Percentiles rank a stretch among this genome's conserved stretches.
Conservation (phyloP, 2,329 filamentous ascomycete genomes). For the Claviceps arundinis region DNA sequence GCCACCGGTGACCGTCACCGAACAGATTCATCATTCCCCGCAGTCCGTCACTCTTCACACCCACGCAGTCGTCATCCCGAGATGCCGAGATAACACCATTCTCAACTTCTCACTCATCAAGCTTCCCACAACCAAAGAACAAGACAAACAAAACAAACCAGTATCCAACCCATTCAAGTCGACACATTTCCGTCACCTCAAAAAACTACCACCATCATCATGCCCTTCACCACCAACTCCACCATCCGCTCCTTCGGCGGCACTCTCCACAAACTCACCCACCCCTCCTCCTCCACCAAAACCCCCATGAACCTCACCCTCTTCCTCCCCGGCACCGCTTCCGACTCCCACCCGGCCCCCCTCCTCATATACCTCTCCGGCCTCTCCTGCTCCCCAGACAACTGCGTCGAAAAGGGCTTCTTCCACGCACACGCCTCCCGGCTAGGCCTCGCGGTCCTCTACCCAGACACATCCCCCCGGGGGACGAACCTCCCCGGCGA, state of each 20-base stretch:
- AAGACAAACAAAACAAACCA: neutral
- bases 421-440: slow-evolving; percentile 72
- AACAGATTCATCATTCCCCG: too few relatives aligned
- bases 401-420: slow-evolving; percentile 73
- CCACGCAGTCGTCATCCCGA: too few relatives aligned
- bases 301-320: slow-evolving; percentile 90
- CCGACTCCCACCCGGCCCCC: slow-evolving; percentile 45
- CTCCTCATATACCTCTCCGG: slow-evolving; percentile 89
- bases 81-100: too few relatives aligned
- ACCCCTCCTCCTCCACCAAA: slow-evolving; percentile 63
- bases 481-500: slow-evolving; percentile 72
- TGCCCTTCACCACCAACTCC: slow-evolving; percentile 81
- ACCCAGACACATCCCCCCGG: slow-evolving; percentile 87
- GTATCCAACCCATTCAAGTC: neutral
- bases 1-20: too few relatives aligned
- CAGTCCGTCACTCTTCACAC: too few relatives aligned
- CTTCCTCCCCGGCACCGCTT: slow-evolving; percentile 67
- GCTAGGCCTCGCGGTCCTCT: slow-evolving; percentile 81
- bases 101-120: too few relatives aligned
- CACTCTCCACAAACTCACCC: slow-evolving; percentile 85
- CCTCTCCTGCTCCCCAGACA: slow-evolving; percentile 87
- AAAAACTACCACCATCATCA: slow-evolving; percentile 18
- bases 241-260: slow-evolving; percentile 88
- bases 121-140: neutral
- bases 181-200: too few relatives aligned